Base-by-base conservation (phyloP, 2,329 filamentous ascomycete genomes). In the Paraconiothyrium sp. region DNA sequence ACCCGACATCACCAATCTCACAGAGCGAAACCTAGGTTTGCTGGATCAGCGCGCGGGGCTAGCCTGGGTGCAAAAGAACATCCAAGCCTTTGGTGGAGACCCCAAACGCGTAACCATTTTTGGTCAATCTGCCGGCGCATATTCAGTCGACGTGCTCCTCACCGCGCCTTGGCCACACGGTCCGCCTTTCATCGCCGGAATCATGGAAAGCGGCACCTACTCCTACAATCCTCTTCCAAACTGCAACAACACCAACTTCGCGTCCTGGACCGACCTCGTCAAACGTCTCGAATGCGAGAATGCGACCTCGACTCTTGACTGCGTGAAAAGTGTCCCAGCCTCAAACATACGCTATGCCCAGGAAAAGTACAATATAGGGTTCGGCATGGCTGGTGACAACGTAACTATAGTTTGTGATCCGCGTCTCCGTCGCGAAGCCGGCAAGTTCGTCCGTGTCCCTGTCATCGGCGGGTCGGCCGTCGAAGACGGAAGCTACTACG, bases 1-100 rank as follows among this genome's bases (percentile, higher is more conserved):
- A 41, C 67, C 64, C 6, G 63, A 57, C 30, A 65, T 67, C 22
- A 59, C 62, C 11, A 63, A 52, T n/a, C 60, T 70, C 20, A 63
- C 59, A 2, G 66, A 68, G 11, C 58, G 63, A 1, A 87, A 87
- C 58, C 76, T 82, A 39, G 85, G 84, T 1, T 83, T 86, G 65
- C 84, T 83, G 77, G 85, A 87, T 59, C 84, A 86, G 62, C 75
- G 84, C 22, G 65, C 81, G 4, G 85, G 83, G 1, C 72, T 87
- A 2, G 82, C 86, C 65, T 87, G 85, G 85, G 84, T 83, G 3
- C 76, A 80, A 54, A 78, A 81, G 34, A 82, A 84, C 59, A 81
- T 85, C 48, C 63, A 65, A 2, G 72, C 78, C 0, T 85, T 86
- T 54, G 82, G 82, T 0, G 84, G 84, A 4, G 78, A 85, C 70